A percentile compares a stretch with the other conserved stretches of the same genome.
These are phyloP conservation scores for Peniophora sp. DNA, from an alignment of 1,284 basidiomycete genomes.

Conservation along the genomic window DNA sequence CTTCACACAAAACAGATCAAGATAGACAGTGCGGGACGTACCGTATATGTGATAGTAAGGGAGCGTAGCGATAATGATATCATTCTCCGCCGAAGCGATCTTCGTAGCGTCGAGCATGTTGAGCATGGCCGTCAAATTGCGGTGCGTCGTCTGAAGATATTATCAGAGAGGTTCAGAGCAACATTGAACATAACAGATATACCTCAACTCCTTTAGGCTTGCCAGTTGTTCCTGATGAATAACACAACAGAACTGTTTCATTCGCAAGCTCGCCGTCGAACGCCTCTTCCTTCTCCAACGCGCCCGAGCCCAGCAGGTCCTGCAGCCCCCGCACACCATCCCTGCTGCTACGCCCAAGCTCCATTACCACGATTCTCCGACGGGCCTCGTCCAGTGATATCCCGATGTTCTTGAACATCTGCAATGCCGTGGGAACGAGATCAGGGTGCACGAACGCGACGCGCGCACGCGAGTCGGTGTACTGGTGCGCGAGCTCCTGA, in stretches of 20 bases:
- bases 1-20: neutral
- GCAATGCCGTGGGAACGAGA: slow-evolving; percentile 23
- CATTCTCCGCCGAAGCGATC: slow-evolving; percentile 19
- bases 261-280: slow-evolving; percentile 21
- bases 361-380: slow-evolving; percentile 19
- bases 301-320: slow-evolving; percentile 19
- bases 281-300: slow-evolving; percentile 17
- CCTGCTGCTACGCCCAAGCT: slow-evolving; percentile 9
- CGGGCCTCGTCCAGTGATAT: slow-evolving; percentile 18
- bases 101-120: slow-evolving; percentile 17
- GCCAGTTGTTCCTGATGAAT: slow-evolving; percentile 41
- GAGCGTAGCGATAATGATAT: slow-evolving; percentile 32
- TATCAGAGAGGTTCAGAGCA: neutral
- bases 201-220: slow-evolving; percentile 34
- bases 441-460: slow-evolving; percentile 34
- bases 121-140: slow-evolving; percentile 29
- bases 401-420: slow-evolving; percentile 22
- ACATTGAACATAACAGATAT: neutral
- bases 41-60: slow-evolving; percentile 52
- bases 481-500: slow-evolving; percentile 22
- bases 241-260: slow-evolving; percentile 36
- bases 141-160: slow-evolving; percentile 30
- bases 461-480: slow-evolving; percentile 30
- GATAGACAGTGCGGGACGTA: slow-evolving; percentile 13
- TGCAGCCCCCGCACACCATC: slow-evolving; percentile 12